A percentile compares a stretch with the other conserved stretches of the same genome.
These are phyloP conservation scores for Paramyrothecium sp. DNA, from an alignment of 2,329 filamentous ascomycete genomes.

Conservation along the genomic window DNA sequence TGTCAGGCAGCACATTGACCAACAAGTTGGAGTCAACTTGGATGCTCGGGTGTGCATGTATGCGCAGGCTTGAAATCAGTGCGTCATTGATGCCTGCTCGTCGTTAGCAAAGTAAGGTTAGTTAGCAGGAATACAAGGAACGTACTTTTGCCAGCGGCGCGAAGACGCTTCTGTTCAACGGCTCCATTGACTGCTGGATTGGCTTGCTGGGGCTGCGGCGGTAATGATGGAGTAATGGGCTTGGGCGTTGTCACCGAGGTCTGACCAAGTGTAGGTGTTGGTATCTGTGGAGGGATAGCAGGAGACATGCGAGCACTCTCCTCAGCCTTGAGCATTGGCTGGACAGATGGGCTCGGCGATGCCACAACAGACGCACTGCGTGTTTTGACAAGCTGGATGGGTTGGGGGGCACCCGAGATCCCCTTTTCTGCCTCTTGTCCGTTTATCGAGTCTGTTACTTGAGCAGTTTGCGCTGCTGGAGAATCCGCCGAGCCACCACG, in stretches of 20 bases:
- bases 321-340: slow-evolving; percentile 32
- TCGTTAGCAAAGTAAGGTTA: slow-evolving; percentile 17
- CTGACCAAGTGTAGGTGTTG: slow-evolving; percentile 14
- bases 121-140: too few relatives aligned
- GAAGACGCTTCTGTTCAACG: slow-evolving; percentile 34
- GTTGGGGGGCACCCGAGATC: slow-evolving; percentile 14
- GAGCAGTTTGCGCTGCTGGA: slow-evolving; percentile 40
- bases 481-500: slow-evolving; percentile 54
- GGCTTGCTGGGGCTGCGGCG: slow-evolving; percentile 17
- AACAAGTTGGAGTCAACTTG: slow-evolving; percentile 60
- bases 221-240: slow-evolving; percentile 11
- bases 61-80: slow-evolving; percentile 63
- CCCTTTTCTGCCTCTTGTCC: slow-evolving; percentile 17
- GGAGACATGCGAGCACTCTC: slow-evolving; percentile 25
- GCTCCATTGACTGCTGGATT: slow-evolving; percentile 26
- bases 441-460: slow-evolving; percentile 18
- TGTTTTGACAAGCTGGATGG: slow-evolving; percentile 32
- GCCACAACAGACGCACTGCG: slow-evolving; percentile 37
- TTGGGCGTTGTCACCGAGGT: slow-evolving; percentile 5
- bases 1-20: slow-evolving; percentile 63
- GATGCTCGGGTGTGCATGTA: slow-evolving; percentile 68
- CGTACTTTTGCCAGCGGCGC: slow-evolving; percentile 42
- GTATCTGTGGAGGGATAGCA: slow-evolving; percentile 15
- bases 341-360: slow-evolving; percentile 45
- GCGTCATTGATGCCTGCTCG: slow-evolving; percentile 54